phyloP scores from a whole-genome alignment of 768 basidiomycete genomes.

The Psilocybe tampanensis region DNA sequence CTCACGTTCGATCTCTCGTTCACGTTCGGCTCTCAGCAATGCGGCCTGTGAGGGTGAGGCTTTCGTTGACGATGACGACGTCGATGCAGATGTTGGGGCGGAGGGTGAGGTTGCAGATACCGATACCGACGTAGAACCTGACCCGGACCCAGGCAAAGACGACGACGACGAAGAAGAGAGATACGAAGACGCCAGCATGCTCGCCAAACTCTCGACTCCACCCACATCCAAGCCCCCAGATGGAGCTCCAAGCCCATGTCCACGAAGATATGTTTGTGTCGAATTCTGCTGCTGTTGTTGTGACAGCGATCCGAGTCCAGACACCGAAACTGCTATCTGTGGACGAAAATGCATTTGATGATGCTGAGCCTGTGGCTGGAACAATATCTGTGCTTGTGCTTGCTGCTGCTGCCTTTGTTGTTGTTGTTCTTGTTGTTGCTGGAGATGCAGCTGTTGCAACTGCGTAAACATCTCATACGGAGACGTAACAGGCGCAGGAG shows the following conservation, averaged over 20 bases:
- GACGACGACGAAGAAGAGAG: constrained; percentile 7
- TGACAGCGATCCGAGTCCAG: too few relatives aligned
- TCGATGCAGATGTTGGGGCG: too few relatives aligned
- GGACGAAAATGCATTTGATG: constrained; percentile 1
- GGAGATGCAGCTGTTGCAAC: constrained; percentile 17
- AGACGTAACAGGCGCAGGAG: constrained; percentile 19
- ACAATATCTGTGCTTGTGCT: constrained; percentile 29
- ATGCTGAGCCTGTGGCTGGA: constrained; percentile 71
- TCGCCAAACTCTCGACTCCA: constrained; percentile 22
- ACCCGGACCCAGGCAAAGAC: not conserved
- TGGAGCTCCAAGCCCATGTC: not conserved
- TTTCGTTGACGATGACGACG: not conserved
- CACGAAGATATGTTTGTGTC: not conserved
- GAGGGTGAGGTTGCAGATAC: too few relatives aligned
- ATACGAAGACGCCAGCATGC: constrained; percentile 15
- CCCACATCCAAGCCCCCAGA: constrained; percentile 14
- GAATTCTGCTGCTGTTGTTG: constrained; percentile 8
- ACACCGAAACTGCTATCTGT: not conserved
- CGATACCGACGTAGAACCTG: not conserved
- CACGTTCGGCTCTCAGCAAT: not conserved
- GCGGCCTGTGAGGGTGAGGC: not conserved
- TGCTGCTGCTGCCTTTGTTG: constrained; percentile 12
- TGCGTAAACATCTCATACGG: constrained; percentile 25
- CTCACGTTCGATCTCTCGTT: not conserved
- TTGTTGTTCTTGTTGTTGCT: constrained; percentile 14